Evolutionary conservation across 176 grass and related monocot genomes (phyloP).

Genomic region (Poa annua): DNA sequence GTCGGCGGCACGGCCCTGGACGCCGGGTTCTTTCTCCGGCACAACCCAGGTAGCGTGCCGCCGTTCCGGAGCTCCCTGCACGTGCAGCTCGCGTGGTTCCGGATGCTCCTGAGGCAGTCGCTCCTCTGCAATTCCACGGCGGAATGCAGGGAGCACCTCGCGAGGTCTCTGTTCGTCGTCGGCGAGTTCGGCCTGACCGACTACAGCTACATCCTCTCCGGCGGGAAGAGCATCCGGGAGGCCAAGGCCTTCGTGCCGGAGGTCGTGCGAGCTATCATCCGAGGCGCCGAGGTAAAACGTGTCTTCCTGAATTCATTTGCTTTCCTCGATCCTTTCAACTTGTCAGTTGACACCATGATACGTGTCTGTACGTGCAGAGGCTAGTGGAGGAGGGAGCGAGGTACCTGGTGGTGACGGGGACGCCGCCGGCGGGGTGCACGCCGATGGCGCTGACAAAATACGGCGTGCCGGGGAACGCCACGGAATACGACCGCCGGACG

Average conservation of each 20-base stretch:
- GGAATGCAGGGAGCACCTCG: constrained; percentile 35
- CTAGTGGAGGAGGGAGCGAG: constrained; percentile 48
- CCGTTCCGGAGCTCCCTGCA: constrained; percentile 62
- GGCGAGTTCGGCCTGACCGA: constrained; percentile 72
- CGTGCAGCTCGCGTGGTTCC: constrained; percentile 63
- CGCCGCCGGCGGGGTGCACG: constrained; percentile 43
- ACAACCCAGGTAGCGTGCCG: constrained; percentile 49
- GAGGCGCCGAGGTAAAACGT: constrained; percentile 47
- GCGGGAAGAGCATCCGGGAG: constrained; percentile 46
- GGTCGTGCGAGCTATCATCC: constrained; percentile 53
- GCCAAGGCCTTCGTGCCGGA: constrained; percentile 48
- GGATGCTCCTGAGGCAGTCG: constrained; percentile 17
- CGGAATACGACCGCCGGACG: constrained; percentile 44
- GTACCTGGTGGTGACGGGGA: constrained; percentile 52
- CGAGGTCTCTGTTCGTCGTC: constrained; percentile 57
- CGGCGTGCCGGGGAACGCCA: background rate
- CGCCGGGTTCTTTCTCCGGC: constrained; percentile 51
- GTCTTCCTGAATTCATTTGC: background rate
- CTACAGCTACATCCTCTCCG: constrained; percentile 47
- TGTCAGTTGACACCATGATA: background rate
- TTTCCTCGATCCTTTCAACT: no score
- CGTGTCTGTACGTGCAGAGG: constrained; percentile 22
- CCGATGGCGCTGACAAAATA: constrained; percentile 47
- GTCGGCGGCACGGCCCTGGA: constrained; percentile 59
- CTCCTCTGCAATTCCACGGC: constrained; percentile 19